phyloP scores from a whole-genome alignment of 495 filamentous ascomycete species.

The Penicillium nucicola region DNA sequence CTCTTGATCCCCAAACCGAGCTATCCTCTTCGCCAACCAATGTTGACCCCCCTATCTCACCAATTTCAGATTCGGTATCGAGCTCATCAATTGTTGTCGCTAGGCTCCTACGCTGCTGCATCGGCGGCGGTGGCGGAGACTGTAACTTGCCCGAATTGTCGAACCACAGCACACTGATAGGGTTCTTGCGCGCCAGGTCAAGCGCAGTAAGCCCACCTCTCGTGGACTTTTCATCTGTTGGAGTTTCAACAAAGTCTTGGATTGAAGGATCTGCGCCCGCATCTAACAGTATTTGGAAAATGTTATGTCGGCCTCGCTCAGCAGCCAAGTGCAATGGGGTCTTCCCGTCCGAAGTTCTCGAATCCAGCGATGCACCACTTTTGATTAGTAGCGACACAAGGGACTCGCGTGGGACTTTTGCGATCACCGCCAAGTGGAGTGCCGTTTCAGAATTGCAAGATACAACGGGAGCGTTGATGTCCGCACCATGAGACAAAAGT shows the following conservation, averaged over 20 bases:
- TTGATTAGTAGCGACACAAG: conserved; percentile 29
- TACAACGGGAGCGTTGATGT: conserved; percentile 17
- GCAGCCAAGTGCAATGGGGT: conserved; percentile 40
- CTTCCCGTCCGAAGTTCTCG: conserved; percentile 26
- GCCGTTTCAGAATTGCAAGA: conserved; percentile 20
- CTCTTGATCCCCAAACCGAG: conserved; percentile 5
- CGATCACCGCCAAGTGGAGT: conserved; percentile 25
- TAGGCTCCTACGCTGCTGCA: neutral
- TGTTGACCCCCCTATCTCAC: conserved; percentile 6
- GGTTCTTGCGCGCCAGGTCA: conserved; percentile 21
- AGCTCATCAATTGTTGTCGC: conserved; percentile 21
- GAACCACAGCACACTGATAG: conserved; percentile 23
- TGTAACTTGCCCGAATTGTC: conserved; percentile 16
- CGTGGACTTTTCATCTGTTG: conserved; percentile 6
- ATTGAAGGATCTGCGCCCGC: conserved; percentile 22
- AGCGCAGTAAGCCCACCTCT: conserved; percentile 19
- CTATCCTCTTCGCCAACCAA: conserved; percentile 11
- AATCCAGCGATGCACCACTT: conserved; percentile 29
- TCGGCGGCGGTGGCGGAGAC: neutral
- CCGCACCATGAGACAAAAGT: conserved; percentile 21
- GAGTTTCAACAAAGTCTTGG: conserved; percentile 12
- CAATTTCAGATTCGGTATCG: conserved; percentile 9
- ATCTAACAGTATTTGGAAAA: conserved; percentile 32
- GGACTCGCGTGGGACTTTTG: conserved; percentile 11
- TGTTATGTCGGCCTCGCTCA: conserved; percentile 24